Evolutionary conservation across 1,284 basidiomycete species (phyloP).

Genomic region (Papiliotrema nemorosa): DNA sequence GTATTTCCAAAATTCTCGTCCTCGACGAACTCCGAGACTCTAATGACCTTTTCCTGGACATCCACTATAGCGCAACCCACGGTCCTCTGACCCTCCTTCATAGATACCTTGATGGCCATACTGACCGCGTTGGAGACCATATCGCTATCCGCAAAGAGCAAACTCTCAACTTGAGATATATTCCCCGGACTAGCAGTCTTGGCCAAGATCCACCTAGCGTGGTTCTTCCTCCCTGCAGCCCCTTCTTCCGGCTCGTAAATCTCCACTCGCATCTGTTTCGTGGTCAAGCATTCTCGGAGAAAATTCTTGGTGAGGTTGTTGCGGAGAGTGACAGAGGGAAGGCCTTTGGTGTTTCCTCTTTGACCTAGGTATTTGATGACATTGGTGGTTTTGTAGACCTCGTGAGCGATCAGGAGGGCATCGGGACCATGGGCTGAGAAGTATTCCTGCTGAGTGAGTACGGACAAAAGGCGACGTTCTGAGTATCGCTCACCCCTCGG

Average conservation of each 20-base stretch:
- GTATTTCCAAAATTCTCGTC: slow-evolving; percentile 95
- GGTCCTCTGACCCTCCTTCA: slow-evolving; percentile 53
- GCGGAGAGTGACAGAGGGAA: slow-evolving; percentile 77
- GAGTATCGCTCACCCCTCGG: slow-evolving; percentile 52
- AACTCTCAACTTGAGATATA: slow-evolving; percentile 85
- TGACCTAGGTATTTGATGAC: slow-evolving; percentile 65
- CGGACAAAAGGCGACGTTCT: not conserved
- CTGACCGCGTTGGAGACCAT: slow-evolving; percentile 82
- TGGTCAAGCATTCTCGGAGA: slow-evolving; percentile 83
- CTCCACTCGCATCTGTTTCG: slow-evolving; percentile 88
- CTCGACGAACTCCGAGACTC: slow-evolving; percentile 84
- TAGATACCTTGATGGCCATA: slow-evolving; percentile 77
- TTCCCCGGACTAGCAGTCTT: slow-evolving; percentile 90
- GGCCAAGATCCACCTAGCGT: slow-evolving; percentile 66
- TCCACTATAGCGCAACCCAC: slow-evolving; percentile 59
- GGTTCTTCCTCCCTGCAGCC: slow-evolving; percentile 62
- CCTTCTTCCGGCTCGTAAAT: slow-evolving; percentile 77
- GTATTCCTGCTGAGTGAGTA: slow-evolving; percentile 58
- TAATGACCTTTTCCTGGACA: slow-evolving; percentile 54
- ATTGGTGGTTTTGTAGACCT: slow-evolving; percentile 65
- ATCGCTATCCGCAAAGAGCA: slow-evolving; percentile 82
- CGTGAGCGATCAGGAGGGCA: slow-evolving; percentile 78
- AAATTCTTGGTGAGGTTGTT: slow-evolving; percentile 78
- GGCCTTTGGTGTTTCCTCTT: slow-evolving; percentile 55
- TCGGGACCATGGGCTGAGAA: slow-evolving; percentile 87